Base-by-base conservation (phyloP, 768 basidiomycete genomes). In the Chalciporus piperatus region DNA sequence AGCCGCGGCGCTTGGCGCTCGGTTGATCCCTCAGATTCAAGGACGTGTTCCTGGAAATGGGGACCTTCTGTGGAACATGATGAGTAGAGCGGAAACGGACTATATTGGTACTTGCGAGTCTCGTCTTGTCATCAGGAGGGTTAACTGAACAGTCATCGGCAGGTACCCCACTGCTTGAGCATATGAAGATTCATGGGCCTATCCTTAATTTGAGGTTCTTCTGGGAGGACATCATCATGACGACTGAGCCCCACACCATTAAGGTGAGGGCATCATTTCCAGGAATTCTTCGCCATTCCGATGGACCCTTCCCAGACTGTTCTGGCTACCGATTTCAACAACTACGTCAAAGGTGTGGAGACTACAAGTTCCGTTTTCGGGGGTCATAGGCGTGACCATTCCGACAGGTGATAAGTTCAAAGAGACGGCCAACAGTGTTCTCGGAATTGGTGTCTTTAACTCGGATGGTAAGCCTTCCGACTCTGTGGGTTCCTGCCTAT, bases 361-460 rank as follows among this genome's bases (percentile, higher is more conserved):
- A 2, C 23, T 25, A 13, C 0, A 27, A 27, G 27, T 7, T 11
- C 14, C 17, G n/a, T 14, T 7, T 35, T 43, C 12, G 16, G 47
- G 9, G 19, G 5, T 22, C 41, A 6, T 12, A 19, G 3, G 27
- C 32, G 8, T 52, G 20, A 52, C 14, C 37, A 19, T 35, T 37
- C 12, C 10, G n/a, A 7, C 49, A 76, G 74, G 74, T 1, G 59
- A 56, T 14, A 59, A 55, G 14, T 72, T 76, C 48, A 59, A 59
- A 37, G 52, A 60, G 38, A 60, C 63, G 14, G 64, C 70, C 16
- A 40, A 63, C 23, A 57, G 60, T 11, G 64, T 80, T 13, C 59
- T 81, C 14, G 81, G 81, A 14, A 74, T 70, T 0, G 82, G 83
- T 6, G 74, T 83, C 6, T 83, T 84, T 64, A 82, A 80, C 54